Evolutionary conservation across 139 green algal species (phyloP).

Genomic region (Micromonas commoda): DNA sequence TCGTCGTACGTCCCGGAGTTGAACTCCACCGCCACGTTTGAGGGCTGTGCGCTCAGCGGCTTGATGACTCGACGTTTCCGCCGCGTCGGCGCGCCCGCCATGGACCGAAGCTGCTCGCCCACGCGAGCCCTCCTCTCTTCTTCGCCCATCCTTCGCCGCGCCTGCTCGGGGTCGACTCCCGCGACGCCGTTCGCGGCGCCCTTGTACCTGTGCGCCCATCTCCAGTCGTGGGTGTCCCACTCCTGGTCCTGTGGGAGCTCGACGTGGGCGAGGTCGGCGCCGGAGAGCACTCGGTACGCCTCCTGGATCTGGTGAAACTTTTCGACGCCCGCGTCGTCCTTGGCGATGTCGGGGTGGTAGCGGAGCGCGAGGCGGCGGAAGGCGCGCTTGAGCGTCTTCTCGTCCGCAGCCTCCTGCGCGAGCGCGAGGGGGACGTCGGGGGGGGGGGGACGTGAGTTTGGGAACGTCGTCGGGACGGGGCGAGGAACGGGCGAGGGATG

Average conservation of each 20-base stretch:
- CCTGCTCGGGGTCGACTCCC: not conserved
- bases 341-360: conserved; percentile 70
- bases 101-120: not conserved
- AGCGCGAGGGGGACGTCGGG: too few species aligned
- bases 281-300: not conserved
- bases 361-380: conserved; percentile 72
- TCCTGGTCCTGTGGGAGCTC: not conserved
- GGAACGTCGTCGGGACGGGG: not conserved
- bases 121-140: not conserved
- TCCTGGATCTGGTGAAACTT: not conserved
- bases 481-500: not conserved
- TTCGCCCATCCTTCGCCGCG: not conserved
- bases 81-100: not conserved
- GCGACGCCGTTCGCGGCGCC: not conserved
- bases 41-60: not conserved
- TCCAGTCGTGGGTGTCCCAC: conserved; percentile 16
- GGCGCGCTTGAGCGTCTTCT: conserved; percentile 64
- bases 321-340: not conserved
- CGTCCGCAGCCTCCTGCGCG: conserved; percentile 13
- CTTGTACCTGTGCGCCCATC: not conserved
- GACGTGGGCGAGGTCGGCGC: not conserved
- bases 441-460: too few species aligned
- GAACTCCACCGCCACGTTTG: not conserved
- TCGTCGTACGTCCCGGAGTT: not conserved
- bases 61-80: not conserved